Evolutionary conservation across 257 asterid species (phyloP).

Genomic region (Solanum phureja): DNA sequence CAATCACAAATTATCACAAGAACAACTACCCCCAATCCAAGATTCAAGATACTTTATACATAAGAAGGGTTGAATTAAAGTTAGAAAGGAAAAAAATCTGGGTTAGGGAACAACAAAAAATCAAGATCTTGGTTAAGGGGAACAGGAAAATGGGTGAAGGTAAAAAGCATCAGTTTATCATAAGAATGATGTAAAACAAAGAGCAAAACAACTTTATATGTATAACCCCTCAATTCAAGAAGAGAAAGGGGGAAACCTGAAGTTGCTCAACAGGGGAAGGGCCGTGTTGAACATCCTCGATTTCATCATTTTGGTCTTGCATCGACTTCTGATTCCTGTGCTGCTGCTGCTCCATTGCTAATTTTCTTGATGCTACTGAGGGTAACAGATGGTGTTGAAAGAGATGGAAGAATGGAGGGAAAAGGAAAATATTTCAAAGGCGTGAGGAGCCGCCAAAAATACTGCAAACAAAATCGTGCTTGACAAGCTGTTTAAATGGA

Average conservation of each 20-base stretch:
- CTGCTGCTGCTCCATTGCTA: constrained; percentile 73
- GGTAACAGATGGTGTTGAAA: not conserved
- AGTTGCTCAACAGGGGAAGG: constrained; percentile 81
- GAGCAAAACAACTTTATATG: not conserved
- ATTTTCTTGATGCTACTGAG: not conserved
- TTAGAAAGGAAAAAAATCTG: not conserved
- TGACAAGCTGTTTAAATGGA: not conserved
- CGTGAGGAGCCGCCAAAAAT: constrained; percentile 13
- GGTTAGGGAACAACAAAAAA: not conserved
- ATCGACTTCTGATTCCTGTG: constrained; percentile 32
- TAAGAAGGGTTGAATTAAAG: not conserved
- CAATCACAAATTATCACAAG: not conserved
- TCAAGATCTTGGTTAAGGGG: not conserved
- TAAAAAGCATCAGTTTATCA: too few relatives aligned
- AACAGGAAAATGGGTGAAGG: not conserved
- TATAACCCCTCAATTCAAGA: not conserved
- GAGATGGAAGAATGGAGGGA: not conserved
- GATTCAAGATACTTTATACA: not conserved
- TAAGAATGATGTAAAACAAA: too few relatives aligned
- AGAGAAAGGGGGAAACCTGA: constrained; percentile 36
- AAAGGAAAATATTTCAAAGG: constrained; percentile 9
- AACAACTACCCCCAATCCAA: not conserved
- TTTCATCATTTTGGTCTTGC: constrained; percentile 47
- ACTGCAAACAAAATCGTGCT: not conserved
- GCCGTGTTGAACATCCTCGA: constrained; percentile 65